Evolutionary conservation across 2,329 filamentous ascomycete genomes (phyloP).

Genomic region (Ilyonectria sp.): DNA sequence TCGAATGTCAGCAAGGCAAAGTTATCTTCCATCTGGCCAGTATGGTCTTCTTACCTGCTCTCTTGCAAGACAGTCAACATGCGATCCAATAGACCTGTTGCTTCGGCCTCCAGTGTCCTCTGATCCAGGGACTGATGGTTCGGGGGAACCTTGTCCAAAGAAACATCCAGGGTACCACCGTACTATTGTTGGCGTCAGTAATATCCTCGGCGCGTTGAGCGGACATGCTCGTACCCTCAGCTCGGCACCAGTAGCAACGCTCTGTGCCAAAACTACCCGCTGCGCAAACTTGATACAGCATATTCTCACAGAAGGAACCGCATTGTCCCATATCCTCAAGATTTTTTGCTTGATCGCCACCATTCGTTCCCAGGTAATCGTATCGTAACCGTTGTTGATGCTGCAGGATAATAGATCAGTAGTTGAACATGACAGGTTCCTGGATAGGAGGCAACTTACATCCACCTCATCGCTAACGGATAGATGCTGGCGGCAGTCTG

Average conservation of each 20-base stretch:
- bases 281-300: slow-evolving; percentile 99
- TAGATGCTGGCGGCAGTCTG: slow-evolving; percentile 95
- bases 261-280: slow-evolving; percentile 92
- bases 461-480: slow-evolving; percentile 91
- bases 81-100: slow-evolving; percentile 90
- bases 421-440: slow-evolving; percentile 34
- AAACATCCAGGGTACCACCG: slow-evolving; percentile 77
- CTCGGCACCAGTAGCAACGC: slow-evolving; percentile 84
- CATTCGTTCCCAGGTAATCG: slow-evolving; percentile 89
- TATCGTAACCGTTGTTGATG: slow-evolving; percentile 88
- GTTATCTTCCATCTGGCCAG: not conserved
- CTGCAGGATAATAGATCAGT: slow-evolving; percentile 64
- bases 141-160: slow-evolving; percentile 85
- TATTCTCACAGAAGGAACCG: slow-evolving; percentile 82
- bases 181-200: slow-evolving; percentile 53
- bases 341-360: slow-evolving; percentile 90
- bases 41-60: slow-evolving; percentile 73
- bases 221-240: slow-evolving; percentile 73
- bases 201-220: not conserved
- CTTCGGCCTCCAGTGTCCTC: slow-evolving; percentile 90
- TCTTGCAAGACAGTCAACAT: slow-evolving; percentile 90
- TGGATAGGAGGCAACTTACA: slow-evolving; percentile 76
- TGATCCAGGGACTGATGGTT: slow-evolving; percentile 86
- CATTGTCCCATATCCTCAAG: slow-evolving; percentile 87
- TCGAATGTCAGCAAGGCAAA: slow-evolving; percentile 22